These are phyloP conservation scores for Malus orientalis DNA, from an alignment of 306 rosid species.

Conservation along the genomic window DNA sequence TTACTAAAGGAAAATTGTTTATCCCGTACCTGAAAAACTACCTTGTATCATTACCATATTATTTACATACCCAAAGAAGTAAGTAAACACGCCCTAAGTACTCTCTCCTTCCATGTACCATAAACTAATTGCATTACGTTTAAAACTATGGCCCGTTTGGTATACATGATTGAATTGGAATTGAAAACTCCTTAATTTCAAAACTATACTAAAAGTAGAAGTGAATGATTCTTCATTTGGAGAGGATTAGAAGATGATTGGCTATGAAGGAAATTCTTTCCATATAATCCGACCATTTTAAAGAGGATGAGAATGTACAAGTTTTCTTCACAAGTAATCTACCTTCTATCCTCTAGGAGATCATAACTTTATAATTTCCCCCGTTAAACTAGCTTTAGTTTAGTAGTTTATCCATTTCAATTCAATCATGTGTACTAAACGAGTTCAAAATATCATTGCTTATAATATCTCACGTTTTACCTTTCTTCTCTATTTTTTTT, in stretches of 20 bases:
- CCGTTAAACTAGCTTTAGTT: too few species aligned
- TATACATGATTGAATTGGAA: background rate
- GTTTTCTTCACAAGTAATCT: too few species aligned
- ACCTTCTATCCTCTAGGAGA: too few species aligned
- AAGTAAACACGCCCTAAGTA: background rate
- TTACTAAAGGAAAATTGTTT: too few species aligned
- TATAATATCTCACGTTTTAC: background rate
- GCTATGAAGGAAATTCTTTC: too few species aligned
- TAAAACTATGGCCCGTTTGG: background rate
- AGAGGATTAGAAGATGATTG: too few species aligned
- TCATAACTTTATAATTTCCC: too few species aligned
- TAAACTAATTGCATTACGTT: background rate
- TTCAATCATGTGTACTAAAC: background rate
- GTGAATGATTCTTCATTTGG: too few species aligned
- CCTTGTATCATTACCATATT: background rate
- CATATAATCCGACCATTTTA: too few species aligned
- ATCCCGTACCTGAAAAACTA: background rate
- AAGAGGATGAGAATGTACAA: too few species aligned
- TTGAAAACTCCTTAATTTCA: background rate
- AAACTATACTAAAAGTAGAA: too few species aligned
- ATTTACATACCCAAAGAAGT: background rate
- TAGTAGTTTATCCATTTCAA: too few species aligned
- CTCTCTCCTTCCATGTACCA: background rate
- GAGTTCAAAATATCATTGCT: background rate
- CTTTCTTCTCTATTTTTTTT: background rate